These are phyloP conservation scores for Pelargonium citronellum DNA, from an alignment of 441 rosid genomes.

Conservation along the genomic window DNA sequence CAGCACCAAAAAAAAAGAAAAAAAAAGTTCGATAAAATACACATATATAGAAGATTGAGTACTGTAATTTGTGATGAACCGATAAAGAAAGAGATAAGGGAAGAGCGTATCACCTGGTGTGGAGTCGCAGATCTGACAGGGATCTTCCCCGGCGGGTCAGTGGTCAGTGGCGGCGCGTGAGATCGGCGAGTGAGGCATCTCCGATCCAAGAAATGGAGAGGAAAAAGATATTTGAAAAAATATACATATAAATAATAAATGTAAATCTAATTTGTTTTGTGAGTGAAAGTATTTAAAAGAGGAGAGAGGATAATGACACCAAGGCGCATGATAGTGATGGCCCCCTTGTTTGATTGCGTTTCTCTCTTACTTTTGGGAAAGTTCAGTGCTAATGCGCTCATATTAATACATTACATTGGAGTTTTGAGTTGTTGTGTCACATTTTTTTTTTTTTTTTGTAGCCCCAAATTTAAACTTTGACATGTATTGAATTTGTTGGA, in stretches of 20 bases:
- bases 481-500: no score
- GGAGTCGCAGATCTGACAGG: conserved; percentile 32
- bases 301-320: conserved; percentile 32
- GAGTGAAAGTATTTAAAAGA: conserved; percentile 33
- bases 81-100: not conserved
- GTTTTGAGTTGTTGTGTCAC: no score
- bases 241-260: not conserved
- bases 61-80: not conserved
- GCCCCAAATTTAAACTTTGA: no score
- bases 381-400: no score
- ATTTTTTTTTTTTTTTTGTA: no score
- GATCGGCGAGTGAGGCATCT: conserved; percentile 38
- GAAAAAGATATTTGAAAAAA: not conserved
- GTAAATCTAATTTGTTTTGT: not conserved
- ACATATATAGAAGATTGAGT: no score
- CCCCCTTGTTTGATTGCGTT: not conserved
- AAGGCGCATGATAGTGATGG: conserved; percentile 34
- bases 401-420: no score
- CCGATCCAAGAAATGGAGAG: conserved; percentile 29
- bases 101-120: conserved; percentile 23
- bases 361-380: not conserved
- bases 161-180: conserved; percentile 5
- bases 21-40: not conserved
- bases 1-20: not conserved
- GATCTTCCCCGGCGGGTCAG: conserved; percentile 22